Percentiles rank a stretch among this genome's conserved stretches.
Evolutionary conservation across 2,329 filamentous ascomycete genomes (phyloP).

Genomic region (Dothiorella sarmentorum): DNA sequence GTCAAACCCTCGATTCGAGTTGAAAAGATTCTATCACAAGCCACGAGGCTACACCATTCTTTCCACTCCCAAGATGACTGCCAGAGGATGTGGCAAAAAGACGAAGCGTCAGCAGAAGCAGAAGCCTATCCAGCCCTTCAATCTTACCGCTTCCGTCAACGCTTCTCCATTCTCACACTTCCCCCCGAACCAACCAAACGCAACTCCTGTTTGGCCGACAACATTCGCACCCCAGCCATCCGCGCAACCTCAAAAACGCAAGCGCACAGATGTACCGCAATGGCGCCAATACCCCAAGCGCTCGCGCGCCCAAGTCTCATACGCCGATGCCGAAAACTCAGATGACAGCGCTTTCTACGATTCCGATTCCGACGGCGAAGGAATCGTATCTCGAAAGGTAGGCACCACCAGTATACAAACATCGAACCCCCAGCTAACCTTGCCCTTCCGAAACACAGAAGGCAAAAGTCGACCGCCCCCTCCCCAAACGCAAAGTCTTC

Average conservation of each 20-base stretch:
- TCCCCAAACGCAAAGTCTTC: slow-evolving; percentile 32
- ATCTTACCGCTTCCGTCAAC: neutral
- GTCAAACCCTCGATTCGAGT: neutral
- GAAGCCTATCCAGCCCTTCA: neutral
- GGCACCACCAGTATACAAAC: neutral
- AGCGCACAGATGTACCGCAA: neutral
- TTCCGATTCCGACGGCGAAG: neutral
- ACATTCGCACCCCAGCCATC: neutral
- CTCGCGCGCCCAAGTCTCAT: neutral
- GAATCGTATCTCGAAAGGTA: neutral
- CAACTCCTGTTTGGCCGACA: neutral
- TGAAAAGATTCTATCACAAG: too few relatives aligned
- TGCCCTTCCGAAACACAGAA: neutral
- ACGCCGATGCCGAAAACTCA: neutral
- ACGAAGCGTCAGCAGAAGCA: neutral
- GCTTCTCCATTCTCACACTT: neutral
- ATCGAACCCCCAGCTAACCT: neutral
- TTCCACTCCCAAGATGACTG: neutral
- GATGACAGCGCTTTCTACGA: slow-evolving; percentile 8
- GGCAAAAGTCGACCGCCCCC: slow-evolving; percentile 14
- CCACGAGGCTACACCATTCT: too few relatives aligned
- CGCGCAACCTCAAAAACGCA: neutral
- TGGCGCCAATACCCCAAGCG: neutral
- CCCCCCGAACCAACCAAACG: neutral
- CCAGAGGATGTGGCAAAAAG: neutral